Evolutionary conservation across 2,329 filamentous ascomycete genomes (phyloP).

Genomic region (Eutypa lata): DNA sequence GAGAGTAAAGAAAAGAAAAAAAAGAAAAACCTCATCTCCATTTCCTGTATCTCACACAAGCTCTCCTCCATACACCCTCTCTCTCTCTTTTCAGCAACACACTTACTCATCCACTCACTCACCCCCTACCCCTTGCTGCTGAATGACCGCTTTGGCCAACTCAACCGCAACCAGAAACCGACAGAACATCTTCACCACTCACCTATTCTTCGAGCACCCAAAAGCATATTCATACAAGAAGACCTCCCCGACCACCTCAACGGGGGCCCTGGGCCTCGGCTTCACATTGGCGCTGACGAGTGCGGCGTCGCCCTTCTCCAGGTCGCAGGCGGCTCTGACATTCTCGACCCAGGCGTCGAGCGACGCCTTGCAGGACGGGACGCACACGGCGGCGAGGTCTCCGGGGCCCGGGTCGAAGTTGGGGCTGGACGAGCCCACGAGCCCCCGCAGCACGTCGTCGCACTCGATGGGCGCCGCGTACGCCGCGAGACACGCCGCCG

Average conservation of each 20-base stretch:
- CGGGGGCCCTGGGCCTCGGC: constrained; percentile 7
- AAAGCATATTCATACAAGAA: constrained; percentile 23
- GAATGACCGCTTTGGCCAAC: no score
- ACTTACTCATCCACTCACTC: no score
- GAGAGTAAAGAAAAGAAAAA: no score
- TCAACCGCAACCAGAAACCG: background rate
- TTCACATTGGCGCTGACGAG: constrained; percentile 10
- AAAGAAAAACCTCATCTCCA: no score
- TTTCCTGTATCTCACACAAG: no score
- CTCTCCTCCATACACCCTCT: background rate
- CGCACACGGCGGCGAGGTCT: constrained; percentile 24
- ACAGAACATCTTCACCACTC: constrained; percentile 11
- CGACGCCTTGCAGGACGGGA: constrained; percentile 21
- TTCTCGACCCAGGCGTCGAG: constrained; percentile 22
- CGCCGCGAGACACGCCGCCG: constrained; percentile 25
- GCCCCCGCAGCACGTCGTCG: constrained; percentile 23
- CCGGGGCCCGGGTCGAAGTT: constrained; percentile 20
- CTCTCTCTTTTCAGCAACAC: no score
- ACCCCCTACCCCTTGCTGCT: no score
- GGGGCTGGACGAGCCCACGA: constrained; percentile 26
- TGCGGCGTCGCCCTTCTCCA: constrained; percentile 22
- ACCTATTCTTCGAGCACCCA: constrained; percentile 15
- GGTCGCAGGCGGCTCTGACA: constrained; percentile 20
- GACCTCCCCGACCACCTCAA: constrained; percentile 11
- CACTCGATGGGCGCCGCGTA: constrained; percentile 27